Base-by-base conservation (phyloP, 2,329 filamentous ascomycete genomes). In the Parastagonospora nodorum region DNA sequence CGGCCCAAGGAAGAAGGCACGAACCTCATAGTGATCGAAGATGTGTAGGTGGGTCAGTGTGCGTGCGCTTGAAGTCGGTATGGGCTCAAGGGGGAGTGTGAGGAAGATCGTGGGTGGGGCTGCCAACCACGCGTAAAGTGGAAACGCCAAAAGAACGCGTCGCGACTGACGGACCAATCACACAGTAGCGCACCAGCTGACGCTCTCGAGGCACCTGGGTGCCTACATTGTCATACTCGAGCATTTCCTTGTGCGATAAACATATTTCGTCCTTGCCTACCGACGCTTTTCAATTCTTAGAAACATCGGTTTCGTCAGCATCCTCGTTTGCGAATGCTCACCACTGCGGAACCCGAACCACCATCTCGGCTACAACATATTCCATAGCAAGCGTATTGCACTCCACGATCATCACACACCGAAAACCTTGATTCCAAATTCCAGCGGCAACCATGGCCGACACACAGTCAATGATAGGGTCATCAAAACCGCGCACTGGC, bases 401-500 rank as follows among this genome's bases (percentile, higher is more conserved):
- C 19, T 24, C 19, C 19, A 32, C 30, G 30, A 32, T n/a, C 9
- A 8, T 4, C 30, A 11, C 30, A 32, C 30, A 7, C 30, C 9
- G 9, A 32, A n/a, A 10, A 32, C 2, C 3, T 11, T 32, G n/a
- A 32, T 7, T 3, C 10, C 8, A 8, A 10, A n/a, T 8, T 32
- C 30, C 9, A 10, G 8, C 46, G 5, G 35, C 40, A 42, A 53
- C 31, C 42, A 72, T 72, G 68, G 61, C 68, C 31, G 66, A 68
- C 30, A 58, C 56, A 8, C 67, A 68, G 33, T 46, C 63, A 14
- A 57, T 58, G 27, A 52, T 56, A 32, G 45, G 51, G 39, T 54
- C 63, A 15, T 51, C 59, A 29, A 71, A 69, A 54, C 61, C 62
- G 51, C 69, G 72, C 53, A 63, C 72, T 40, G 68, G 63, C 59